A percentile compares a stretch with the other conserved stretches of the same genome.
phyloP scores from a whole-genome alignment of 139 green algal species.

The Zygnema cylindricum region DNA sequence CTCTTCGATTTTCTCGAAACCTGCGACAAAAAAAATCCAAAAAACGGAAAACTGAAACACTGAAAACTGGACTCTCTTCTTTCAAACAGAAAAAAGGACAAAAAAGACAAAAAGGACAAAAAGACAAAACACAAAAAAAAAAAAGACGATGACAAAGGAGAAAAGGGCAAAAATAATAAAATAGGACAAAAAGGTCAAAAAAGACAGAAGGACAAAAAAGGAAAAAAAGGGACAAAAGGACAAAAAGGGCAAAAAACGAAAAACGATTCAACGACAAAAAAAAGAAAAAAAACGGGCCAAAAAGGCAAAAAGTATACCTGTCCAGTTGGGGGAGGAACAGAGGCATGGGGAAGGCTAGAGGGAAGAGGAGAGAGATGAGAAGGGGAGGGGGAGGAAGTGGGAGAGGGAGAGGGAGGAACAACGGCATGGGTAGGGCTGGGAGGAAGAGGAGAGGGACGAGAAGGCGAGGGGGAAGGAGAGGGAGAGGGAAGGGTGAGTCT shows the following conservation, averaged over 20 bases:
- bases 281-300: background rate
- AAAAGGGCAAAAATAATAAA: background rate
- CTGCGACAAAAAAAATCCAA: too few relatives aligned
- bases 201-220: too few relatives aligned
- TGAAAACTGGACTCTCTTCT: background rate
- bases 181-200: background rate
- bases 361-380: too few relatives aligned
- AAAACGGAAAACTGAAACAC: too few relatives aligned
- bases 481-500: too few relatives aligned
- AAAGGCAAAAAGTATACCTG: background rate
- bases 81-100: background rate
- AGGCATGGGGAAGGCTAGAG: too few relatives aligned
- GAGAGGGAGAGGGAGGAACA: background rate
- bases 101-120: constrained; percentile 21
- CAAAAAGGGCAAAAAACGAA: background rate
- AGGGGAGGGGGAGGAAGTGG: too few relatives aligned
- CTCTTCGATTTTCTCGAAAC: too few relatives aligned
- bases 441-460: constrained; percentile 47
- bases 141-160: background rate
- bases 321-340: too few relatives aligned
- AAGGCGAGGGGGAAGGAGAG: background rate
- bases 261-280: background rate
- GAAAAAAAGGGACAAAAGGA: background rate
- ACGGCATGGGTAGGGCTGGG: constrained; percentile 30
- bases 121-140: constrained; percentile 29